Evolutionary conservation across 202 grass and related monocot genomes (phyloP), one percentile per base, ranked within the genome.

Genomic region (Panicum virgatum): DNA sequence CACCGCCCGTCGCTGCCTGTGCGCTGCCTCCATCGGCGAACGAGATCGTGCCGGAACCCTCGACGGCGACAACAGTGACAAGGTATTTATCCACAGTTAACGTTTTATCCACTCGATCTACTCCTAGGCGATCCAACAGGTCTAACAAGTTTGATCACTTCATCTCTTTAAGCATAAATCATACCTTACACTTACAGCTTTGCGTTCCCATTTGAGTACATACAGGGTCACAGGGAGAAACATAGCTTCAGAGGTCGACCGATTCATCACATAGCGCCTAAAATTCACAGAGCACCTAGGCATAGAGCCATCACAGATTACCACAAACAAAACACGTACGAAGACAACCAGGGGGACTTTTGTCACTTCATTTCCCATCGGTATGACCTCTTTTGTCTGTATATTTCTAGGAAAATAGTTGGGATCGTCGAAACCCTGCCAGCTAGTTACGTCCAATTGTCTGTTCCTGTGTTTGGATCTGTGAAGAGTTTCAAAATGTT

Each of bases 81-180:
- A n/a, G n/a, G n/a, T n/a, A n/a, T n/a, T n/a, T n/a, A n/a, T n/a
- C n/a, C n/a, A n/a, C n/a, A n/a, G n/a, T n/a, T n/a, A n/a, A n/a
- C n/a, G n/a, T n/a, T n/a, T n/a, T n/a, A n/a, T n/a, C n/a, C n/a
- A n/a, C n/a, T n/a, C n/a, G n/a, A n/a, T n/a, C n/a, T n/a, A n/a
- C n/a, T n/a, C n/a, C n/a, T n/a, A n/a, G n/a, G n/a, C n/a, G n/a
- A n/a, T n/a, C n/a, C n/a, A n/a, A n/a, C n/a, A n/a, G n/a, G n/a
- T n/a, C n/a, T n/a, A n/a, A n/a, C n/a, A n/a, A n/a, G n/a, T n/a
- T n/a, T 82, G 62, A 62, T 79, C 32, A 45, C 59, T 29, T 3
- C 26, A 56, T 74, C 52, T 63, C 60, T 90, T 72, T 75, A 86
- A 86, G 86, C 60, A 86, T 79, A 75, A 51, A n/a, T n/a, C n/a